A percentile compares a stretch with the other conserved stretches of the same genome.
phyloP scores from a whole-genome alignment of 305 asterid species.

The Euphrasia arctica region DNA sequence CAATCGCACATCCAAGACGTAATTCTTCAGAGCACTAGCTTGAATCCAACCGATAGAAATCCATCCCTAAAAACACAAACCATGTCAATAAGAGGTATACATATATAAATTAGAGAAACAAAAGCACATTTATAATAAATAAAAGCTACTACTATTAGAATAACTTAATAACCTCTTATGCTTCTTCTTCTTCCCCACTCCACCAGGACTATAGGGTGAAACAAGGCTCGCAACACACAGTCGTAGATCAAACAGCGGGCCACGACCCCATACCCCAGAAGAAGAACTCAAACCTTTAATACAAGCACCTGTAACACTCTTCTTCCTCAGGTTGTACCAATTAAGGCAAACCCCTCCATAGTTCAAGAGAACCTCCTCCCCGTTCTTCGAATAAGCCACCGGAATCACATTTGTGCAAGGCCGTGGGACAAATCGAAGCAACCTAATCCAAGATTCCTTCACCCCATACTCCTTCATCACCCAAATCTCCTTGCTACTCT shows the following conservation, averaged over 20 bases:
- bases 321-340: constrained; percentile 48
- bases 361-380: constrained; percentile 25
- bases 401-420: constrained; percentile 10
- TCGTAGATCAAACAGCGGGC: constrained; percentile 43
- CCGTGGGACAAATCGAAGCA: constrained; percentile 25
- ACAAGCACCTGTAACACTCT: constrained; percentile 30
- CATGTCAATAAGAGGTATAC: not conserved
- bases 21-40: constrained; percentile 46
- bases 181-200: constrained; percentile 31
- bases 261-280: not conserved
- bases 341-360: constrained; percentile 20
- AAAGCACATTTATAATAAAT: not conserved
- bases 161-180: constrained; percentile 34
- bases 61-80: constrained; percentile 45
- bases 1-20: not conserved
- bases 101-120: not conserved
- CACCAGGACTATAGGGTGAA: constrained; percentile 28
- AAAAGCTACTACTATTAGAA: not conserved
- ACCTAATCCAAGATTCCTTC: constrained; percentile 28
- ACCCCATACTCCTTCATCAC: constrained; percentile 33
- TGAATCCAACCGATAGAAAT: constrained; percentile 60
- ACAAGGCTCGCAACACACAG: constrained; percentile 45
- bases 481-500: constrained; percentile 22
- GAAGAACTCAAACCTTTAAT: constrained; percentile 47
- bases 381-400: constrained; percentile 22